These are phyloP conservation scores for Leucocoprinus birnbaumii DNA, from an alignment of 768 basidiomycete genomes.

Conservation along the genomic window DNA sequence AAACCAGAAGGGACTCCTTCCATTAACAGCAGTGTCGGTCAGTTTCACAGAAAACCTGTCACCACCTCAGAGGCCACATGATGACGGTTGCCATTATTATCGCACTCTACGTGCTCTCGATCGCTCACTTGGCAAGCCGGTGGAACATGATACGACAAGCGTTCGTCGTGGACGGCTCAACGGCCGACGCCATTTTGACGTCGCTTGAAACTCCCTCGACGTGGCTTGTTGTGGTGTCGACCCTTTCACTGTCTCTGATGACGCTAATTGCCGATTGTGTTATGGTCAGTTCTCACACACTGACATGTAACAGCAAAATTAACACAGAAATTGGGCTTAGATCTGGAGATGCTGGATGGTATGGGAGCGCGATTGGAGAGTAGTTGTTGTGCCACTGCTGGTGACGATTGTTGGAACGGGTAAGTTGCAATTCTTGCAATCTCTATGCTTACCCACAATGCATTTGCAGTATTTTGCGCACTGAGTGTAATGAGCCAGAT, in stretches of 20 bases:
- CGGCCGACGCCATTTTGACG: background rate
- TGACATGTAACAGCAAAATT: background rate
- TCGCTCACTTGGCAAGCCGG: slow-evolving; percentile 1
- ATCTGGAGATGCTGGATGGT: slow-evolving; percentile 9
- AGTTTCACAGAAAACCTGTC: background rate
- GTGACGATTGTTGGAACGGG: background rate
- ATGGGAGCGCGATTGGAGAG: slow-evolving; percentile 5
- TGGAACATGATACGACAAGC: slow-evolving; percentile 7
- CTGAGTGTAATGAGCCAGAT: slow-evolving; percentile 6
- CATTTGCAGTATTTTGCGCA: background rate
- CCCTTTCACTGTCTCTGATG: slow-evolving; percentile 5
- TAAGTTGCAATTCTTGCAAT: background rate
- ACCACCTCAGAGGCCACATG: background rate
- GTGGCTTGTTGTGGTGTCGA: slow-evolving; percentile 1
- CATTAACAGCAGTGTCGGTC: background rate
- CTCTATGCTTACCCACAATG: too few relatives aligned
- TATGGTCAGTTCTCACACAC: background rate
- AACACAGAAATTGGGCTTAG: background rate
- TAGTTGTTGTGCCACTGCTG: background rate
- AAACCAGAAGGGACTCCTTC: too few relatives aligned
- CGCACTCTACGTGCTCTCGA: background rate
- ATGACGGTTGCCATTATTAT: slow-evolving; percentile 1
- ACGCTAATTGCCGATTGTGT: slow-evolving; percentile 7
- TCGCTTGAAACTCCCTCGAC: background rate
- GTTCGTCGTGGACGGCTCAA: background rate